Conservation (phyloP, 2,329 filamentous ascomycete species). For the Hypoxylon sp. region DNA sequence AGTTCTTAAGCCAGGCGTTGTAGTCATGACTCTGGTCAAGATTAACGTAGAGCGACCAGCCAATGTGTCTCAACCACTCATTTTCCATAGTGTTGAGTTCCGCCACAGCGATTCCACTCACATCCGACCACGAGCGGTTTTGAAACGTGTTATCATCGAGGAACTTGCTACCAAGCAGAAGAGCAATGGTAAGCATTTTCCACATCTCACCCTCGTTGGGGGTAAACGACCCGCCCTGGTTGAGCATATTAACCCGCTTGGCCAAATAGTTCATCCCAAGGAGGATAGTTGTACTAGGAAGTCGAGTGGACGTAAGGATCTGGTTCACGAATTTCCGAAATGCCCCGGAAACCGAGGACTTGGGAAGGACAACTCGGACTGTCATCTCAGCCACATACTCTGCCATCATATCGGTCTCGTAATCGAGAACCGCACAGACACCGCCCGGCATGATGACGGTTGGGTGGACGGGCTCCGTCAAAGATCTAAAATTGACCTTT, state of each 20-base stretch:
- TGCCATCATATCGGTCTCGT: constrained; percentile 96
- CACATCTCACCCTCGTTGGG: constrained; percentile 81
- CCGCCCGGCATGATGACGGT: constrained; percentile 78
- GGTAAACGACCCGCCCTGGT: constrained; percentile 68
- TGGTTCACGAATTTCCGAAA: constrained; percentile 95
- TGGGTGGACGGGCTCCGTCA: constrained; percentile 48
- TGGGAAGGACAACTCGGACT: constrained; percentile 69
- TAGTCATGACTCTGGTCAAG: constrained; percentile 81
- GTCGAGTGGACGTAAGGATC: constrained; percentile 89
- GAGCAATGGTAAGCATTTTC: constrained; percentile 86
- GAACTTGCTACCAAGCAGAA: constrained; percentile 94
- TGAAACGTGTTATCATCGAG: constrained; percentile 98
- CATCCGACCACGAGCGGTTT: constrained; percentile 96
- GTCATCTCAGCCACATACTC: constrained; percentile 95
- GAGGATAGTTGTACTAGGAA: constrained; percentile 92
- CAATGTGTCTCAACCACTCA: constrained; percentile 87
- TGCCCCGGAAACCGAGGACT: constrained; percentile 72
- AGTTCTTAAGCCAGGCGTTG: constrained; percentile 73
- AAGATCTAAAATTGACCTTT: constrained; percentile 52
- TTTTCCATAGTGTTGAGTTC: constrained; percentile 90
- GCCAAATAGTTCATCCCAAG: constrained; percentile 92
- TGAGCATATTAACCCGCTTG: constrained; percentile 83
- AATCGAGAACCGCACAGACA: constrained; percentile 94
- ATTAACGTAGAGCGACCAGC: constrained; percentile 90
- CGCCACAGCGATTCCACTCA: constrained; percentile 87